Evolutionary conservation across 257 asterid genomes (phyloP), one percentile per base, ranked within the genome.

Genomic region (Solanum tarijense): DNA sequence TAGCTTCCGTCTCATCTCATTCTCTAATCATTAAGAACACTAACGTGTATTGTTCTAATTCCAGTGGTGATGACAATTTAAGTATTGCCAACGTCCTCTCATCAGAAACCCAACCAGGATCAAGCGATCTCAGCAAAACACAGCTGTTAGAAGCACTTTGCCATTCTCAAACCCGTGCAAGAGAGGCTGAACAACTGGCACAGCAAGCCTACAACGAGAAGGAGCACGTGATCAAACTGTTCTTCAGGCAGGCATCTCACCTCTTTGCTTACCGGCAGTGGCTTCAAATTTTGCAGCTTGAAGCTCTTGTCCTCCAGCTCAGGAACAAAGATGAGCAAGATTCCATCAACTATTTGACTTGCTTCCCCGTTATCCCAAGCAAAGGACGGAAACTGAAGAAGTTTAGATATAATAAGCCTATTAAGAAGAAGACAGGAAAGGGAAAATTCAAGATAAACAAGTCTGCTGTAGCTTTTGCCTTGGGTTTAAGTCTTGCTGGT

Each of bases 141-240:
- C 75, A 94, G 78, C 88, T 94, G 88, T 82, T 93, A 43, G 97
- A 90, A 88, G 97, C 97, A 66, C 94, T 94, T 20, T 93, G 97
- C 92, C 95, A 94, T 90, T 94, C 97, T 62, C 97, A 94, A 90
- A 94, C 95, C 68, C 93, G 95, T 76, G 97, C 97, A 87, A 91
- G 97, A 88, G 93, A 93, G 66, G 97, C 97, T 3, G 97, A 94
- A 92, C 92, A 91, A 83, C 68, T 91, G 88, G 97, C 97, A 75
- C 94, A 93, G 76, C 90, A 91, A 89, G 95, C 95, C 20, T 92
- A 91, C 86, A 90, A 92, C 20, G 97, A 94, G 78, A 94, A 94
- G 90, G 94, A 93, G 48, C 90, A 90, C 13, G 86, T 94, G 55
- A 41, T 92, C 83, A 88, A 94, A 74, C 91, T 94, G 71, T 91